Conservation (phyloP, 176 grass and related monocot genomes). For the Aegilops longissima region DNA sequence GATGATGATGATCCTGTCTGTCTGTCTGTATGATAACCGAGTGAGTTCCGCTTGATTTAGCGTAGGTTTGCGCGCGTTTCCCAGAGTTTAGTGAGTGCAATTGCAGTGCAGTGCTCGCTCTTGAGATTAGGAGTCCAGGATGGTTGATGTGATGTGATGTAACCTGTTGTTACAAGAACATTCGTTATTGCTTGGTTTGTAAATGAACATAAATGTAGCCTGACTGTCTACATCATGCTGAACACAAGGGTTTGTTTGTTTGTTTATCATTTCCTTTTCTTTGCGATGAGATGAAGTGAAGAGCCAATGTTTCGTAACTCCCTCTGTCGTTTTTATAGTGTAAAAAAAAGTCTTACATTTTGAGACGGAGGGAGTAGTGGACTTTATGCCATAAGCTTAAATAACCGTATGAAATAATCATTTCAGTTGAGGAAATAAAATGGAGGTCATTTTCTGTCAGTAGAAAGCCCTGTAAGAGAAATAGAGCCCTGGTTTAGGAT, state of each 20-base stretch:
- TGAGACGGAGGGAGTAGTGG: neutral
- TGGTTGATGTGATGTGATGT: neutral
- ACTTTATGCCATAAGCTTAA: neutral
- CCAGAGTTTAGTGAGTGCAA: neutral
- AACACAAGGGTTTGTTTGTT: neutral
- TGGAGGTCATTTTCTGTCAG: neutral
- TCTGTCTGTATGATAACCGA: neutral
- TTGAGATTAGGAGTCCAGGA: neutral
- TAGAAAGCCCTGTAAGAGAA: neutral
- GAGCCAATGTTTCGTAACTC: neutral
- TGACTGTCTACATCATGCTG: neutral
- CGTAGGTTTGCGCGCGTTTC: neutral
- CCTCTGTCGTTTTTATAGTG: fast-evolving
- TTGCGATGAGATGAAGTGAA: neutral
- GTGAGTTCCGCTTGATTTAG: neutral
- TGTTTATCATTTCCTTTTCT: neutral
- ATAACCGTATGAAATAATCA: neutral
- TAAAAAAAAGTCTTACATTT: neutral
- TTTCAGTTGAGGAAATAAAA: neutral
- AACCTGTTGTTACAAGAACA: neutral
- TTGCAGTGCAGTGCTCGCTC: neutral
- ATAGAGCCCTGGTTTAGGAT: neutral
- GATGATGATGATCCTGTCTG: neutral
- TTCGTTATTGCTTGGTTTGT: neutral
- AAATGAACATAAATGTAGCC: neutral